Base-by-base conservation (phyloP, 768 basidiomycete species). In the Suillus sp. region DNA sequence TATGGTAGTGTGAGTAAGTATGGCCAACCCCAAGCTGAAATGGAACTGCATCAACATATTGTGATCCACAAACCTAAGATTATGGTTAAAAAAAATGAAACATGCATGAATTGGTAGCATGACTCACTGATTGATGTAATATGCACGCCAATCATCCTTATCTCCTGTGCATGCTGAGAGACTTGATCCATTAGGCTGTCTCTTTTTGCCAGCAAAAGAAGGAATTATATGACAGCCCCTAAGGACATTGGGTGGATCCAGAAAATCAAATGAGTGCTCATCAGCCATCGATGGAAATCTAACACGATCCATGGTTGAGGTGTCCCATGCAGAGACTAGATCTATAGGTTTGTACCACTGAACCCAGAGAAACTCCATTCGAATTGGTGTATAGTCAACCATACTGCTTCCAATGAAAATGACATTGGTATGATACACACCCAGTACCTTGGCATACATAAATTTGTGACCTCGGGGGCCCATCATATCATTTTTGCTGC, bases 221-320 rank as follows among this genome's bases (percentile, higher is more conserved):
- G 63, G 63, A 1, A 64, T 64, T 14, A 64, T 34, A 14, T 64
- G 59, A 27, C 57, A 59, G 0, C 63, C 8, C 18, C 37, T 0
- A 14, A 64, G 50, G 2, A 64, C 25, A 14, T 64, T 48, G 1
- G 6, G n/a, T 8, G 50, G 63, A 51, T 64, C 58, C 8, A 64
- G 14, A 8, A 61, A 64, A 42, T 42, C 51, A 0, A 64, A 64
- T 48, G 63, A 22, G 30, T 61, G 18, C 3, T 22, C n/a, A 1
- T 51, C 5, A 0, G 0, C 11, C 50, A 64, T 45, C 3, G 40
- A 51, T 5, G 38, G 25, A 25, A 64, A 64, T 18, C 27, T 16
- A 0, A 53, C 56, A 3, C 16, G 11, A 38, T 64, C 43, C 5
- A 64, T 3, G 34, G 57, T 38, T 3, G 11, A 32, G 5, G 47